Conservation (phyloP, 495 filamentous ascomycete genomes). For the Chaetomium tenue region DNA sequence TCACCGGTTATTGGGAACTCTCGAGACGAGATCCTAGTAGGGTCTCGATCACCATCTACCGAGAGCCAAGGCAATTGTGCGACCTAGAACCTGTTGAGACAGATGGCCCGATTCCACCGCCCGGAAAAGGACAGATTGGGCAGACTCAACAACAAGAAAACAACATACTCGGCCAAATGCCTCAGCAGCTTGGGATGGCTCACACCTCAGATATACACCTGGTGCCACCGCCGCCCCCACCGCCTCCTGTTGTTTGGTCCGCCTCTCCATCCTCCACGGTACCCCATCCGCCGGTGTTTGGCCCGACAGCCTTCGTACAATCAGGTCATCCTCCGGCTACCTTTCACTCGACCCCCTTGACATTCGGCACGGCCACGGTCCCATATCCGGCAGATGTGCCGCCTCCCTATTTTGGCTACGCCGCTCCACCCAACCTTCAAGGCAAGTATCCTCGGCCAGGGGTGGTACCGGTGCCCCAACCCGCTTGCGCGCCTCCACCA, state of each 20-base stretch:
- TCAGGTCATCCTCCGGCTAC: background rate
- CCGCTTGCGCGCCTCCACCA: background rate
- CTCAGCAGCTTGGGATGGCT: background rate
- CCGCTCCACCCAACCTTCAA: background rate
- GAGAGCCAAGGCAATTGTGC: background rate
- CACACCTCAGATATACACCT: conserved; percentile 4
- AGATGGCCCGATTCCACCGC: background rate
- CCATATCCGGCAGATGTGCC: background rate
- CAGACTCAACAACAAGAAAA: background rate
- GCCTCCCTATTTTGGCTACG: conserved; percentile 3
- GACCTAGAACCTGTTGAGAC: background rate
- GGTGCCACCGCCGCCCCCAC: conserved; percentile 6
- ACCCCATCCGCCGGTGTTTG: background rate
- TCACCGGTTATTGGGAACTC: conserved; percentile 4
- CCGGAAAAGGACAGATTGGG: background rate
- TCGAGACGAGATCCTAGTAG: background rate
- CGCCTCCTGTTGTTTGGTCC: background rate
- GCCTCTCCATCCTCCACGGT: background rate
- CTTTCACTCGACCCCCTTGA: background rate
- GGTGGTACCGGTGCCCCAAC: background rate
- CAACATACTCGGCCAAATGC: background rate
- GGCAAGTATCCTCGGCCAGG: background rate
- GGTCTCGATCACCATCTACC: conserved; percentile 18
- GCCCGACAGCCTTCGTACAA: background rate
- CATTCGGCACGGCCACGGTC: background rate